phyloP scores from a whole-genome alignment of 371 early-diverging fungal genomes.

The Sporodiniella umbellata region DNA sequence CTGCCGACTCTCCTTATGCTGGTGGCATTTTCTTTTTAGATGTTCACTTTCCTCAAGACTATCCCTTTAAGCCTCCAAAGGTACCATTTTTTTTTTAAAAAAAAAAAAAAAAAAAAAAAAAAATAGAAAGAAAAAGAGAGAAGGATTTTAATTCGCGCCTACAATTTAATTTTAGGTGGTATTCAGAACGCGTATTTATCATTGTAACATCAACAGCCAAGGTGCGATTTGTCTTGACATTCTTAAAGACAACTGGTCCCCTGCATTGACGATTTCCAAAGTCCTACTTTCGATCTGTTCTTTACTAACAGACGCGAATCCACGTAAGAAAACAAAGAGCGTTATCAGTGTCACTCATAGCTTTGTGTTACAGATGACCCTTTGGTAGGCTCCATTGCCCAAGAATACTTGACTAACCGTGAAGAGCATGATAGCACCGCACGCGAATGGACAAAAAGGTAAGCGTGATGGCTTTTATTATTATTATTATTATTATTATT shows the following conservation, averaged over 20 bases:
- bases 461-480: neutral
- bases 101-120: too few relatives aligned
- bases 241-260: constrained; percentile 98
- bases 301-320: constrained; percentile 98
- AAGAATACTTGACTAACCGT: constrained; percentile 83
- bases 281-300: constrained; percentile 98
- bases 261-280: constrained; percentile 97
- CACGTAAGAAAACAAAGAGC: constrained; percentile 42
- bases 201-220: constrained; percentile 99
- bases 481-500: neutral
- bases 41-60: constrained; percentile 98
- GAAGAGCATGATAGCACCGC: constrained; percentile 92
- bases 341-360: neutral
- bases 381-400: constrained; percentile 89
- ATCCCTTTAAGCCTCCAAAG: constrained; percentile 99
- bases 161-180: constrained; percentile 56
- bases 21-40: constrained; percentile 96
- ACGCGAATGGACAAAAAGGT: constrained; percentile 90
- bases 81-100: constrained; percentile 29
- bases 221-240: constrained; percentile 99
- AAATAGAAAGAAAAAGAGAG: constrained; percentile 2
- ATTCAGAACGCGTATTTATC: constrained; percentile 97
- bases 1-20: constrained; percentile 74
- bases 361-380: constrained; percentile 72
- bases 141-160: neutral